Percentiles rank a stretch among this genome's conserved stretches.
phyloP scores from a whole-genome alignment of 768 basidiomycete species.

The Leccinellum albellum region DNA sequence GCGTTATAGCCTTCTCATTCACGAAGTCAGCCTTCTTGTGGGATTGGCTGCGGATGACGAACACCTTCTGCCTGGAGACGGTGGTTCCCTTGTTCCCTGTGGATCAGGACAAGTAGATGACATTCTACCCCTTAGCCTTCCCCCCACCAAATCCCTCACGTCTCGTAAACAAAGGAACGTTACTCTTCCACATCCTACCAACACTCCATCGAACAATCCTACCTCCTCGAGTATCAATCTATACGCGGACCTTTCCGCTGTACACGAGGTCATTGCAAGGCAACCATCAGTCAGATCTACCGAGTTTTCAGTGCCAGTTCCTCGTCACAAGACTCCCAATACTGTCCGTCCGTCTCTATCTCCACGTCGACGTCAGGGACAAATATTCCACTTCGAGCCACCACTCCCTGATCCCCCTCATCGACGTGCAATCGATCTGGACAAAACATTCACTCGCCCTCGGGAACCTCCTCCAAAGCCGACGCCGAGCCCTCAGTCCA shows the following conservation, averaged over 20 bases:
- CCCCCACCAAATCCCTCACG: slow-evolving; percentile 21
- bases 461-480: slow-evolving; percentile 24
- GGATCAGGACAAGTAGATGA: slow-evolving; percentile 2
- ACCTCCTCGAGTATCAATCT: not conserved
- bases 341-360: slow-evolving; percentile 5
- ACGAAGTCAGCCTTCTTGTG: slow-evolving; percentile 31
- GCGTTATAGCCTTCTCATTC: slow-evolving; percentile 28
- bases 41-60: slow-evolving; percentile 25
- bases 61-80: not conserved
- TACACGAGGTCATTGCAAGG: not conserved
- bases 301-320: not conserved
- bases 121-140: slow-evolving; percentile 15
- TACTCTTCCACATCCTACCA: not conserved
- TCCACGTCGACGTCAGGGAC: slow-evolving; percentile 24
- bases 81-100: not conserved
- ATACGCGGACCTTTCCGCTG: not conserved
- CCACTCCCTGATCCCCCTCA: not conserved
- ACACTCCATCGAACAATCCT: not conserved
- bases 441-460: slow-evolving; percentile 12
- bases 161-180: slow-evolving; percentile 7
- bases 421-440: slow-evolving; percentile 1
- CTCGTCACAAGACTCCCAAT: slow-evolving; percentile 8
- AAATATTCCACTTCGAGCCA: slow-evolving; percentile 20
- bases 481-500: not conserved
- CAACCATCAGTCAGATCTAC: not conserved